Evolutionary conservation across 805 yeast species (phyloP).

Genomic region (Candida stauntonica): DNA sequence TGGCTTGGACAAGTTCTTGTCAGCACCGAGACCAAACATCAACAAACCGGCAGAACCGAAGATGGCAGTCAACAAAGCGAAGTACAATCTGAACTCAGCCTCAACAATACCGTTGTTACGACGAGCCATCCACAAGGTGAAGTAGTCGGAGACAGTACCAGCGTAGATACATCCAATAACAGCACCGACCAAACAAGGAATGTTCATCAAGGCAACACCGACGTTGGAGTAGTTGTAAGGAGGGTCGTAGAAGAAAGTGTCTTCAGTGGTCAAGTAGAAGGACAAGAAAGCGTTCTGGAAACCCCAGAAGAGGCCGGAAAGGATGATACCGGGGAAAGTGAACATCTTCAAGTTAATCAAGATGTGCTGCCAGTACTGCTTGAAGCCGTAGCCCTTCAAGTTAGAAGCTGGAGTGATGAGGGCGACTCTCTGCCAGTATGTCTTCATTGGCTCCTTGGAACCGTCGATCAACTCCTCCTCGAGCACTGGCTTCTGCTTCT

Average conservation of each 20-base stretch:
- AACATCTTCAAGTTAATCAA: constrained; percentile 49
- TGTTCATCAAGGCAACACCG: constrained; percentile 72
- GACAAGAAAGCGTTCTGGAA: constrained; percentile 73
- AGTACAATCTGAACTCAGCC: constrained; percentile 61
- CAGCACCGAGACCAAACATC: constrained; percentile 65
- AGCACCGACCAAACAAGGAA: constrained; percentile 66
- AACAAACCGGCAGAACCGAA: constrained; percentile 60
- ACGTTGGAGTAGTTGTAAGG: constrained; percentile 65
- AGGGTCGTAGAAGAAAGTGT: constrained; percentile 55
- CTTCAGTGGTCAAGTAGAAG: constrained; percentile 71
- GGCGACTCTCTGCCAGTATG: constrained; percentile 44
- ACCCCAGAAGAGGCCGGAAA: constrained; percentile 76
- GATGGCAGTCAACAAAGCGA: constrained; percentile 49
- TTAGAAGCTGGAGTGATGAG: constrained; percentile 54
- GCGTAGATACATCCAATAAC: constrained; percentile 63
- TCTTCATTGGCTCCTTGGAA: constrained; percentile 35
- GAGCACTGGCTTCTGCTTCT: not conserved
- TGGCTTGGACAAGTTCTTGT: constrained; percentile 47
- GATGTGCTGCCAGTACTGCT: constrained; percentile 56
- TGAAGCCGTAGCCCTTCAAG: constrained; percentile 58
- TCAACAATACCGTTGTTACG: constrained; percentile 57
- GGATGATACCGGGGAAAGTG: constrained; percentile 58
- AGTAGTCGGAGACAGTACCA: constrained; percentile 54
- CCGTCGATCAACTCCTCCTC: constrained; percentile 34
- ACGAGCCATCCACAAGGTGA: constrained; percentile 58